A percentile compares a stretch with the other conserved stretches of the same genome.
phyloP scores from a whole-genome alignment of 495 filamentous ascomycete genomes.

The Penicillium ucsense region DNA sequence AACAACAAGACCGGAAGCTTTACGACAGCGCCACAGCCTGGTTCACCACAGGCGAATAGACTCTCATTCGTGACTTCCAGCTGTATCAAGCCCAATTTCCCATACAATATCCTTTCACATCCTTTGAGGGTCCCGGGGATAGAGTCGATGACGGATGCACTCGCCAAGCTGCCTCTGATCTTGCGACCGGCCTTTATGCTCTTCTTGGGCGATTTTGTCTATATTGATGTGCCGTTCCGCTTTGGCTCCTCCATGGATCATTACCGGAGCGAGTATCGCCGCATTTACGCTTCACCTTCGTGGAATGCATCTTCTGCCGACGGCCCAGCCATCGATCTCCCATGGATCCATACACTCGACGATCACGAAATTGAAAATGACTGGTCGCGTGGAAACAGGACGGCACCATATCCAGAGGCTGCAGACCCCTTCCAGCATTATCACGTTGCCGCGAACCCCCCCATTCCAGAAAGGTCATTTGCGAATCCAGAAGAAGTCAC shows the following conservation, averaged over 20 bases:
- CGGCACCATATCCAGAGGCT: conserved; percentile 61
- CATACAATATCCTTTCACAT: conserved; percentile 74
- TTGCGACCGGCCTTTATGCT: conserved; percentile 74
- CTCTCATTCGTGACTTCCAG: conserved; percentile 87
- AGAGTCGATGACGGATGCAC: conserved; percentile 44
- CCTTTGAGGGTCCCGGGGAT: conserved; percentile 74
- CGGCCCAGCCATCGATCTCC: conserved; percentile 46
- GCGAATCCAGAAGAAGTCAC: conserved; percentile 46
- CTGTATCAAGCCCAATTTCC: conserved; percentile 84
- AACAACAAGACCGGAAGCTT: conserved; percentile 74
- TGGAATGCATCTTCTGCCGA: conserved; percentile 52
- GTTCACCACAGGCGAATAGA: conserved; percentile 47
- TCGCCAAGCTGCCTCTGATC: conserved; percentile 53
- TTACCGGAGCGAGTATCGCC: conserved; percentile 86
- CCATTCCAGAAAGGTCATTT: conserved; percentile 35
- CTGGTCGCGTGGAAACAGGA: conserved; percentile 63
- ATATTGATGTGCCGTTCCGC: conserved; percentile 79
- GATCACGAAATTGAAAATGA: conserved; percentile 96
- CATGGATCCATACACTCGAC: conserved; percentile 93
- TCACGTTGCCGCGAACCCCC: conserved; percentile 76
- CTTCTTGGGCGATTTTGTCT: conserved; percentile 98
- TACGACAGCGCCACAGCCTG: conserved; percentile 58
- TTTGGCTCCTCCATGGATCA: conserved; percentile 61
- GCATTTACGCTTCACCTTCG: conserved; percentile 86
- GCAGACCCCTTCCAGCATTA: conserved; percentile 84